Evolutionary conservation across 1,139 yeast species (phyloP).

Genomic region (Arxiozyma telluris): DNA sequence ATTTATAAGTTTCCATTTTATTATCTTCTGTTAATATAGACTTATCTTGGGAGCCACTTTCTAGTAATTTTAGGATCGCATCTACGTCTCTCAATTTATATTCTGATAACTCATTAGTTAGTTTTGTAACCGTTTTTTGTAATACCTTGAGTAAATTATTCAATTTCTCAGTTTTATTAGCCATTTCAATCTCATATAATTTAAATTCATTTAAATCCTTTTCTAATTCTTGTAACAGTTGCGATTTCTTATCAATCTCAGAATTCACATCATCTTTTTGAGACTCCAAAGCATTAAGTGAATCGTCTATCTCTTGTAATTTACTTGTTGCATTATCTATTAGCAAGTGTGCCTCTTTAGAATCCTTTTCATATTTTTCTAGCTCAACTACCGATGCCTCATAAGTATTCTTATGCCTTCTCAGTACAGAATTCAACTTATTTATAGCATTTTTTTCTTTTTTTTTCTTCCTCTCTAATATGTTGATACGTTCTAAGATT

Average conservation of each 20-base stretch:
- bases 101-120: slow-evolving; percentile 34
- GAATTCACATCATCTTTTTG: slow-evolving; percentile 21
- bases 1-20: slow-evolving; percentile 3
- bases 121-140: slow-evolving; percentile 33
- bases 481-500: slow-evolving; percentile 56
- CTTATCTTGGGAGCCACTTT: slow-evolving; percentile 2
- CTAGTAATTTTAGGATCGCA: slow-evolving; percentile 16
- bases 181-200: slow-evolving; percentile 62
- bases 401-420: slow-evolving; percentile 29
- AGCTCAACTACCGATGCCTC: slow-evolving; percentile 25
- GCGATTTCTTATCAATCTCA: slow-evolving; percentile 32
- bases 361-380: slow-evolving; percentile 40
- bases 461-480: slow-evolving; percentile 50
- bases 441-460: slow-evolving; percentile 52
- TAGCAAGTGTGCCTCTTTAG: slow-evolving; percentile 43
- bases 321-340: slow-evolving; percentile 25
- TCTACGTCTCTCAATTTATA: slow-evolving; percentile 46
- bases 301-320: slow-evolving; percentile 31
- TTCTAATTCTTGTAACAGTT: slow-evolving; percentile 42
- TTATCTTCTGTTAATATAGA: background rate
- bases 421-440: slow-evolving; percentile 60
- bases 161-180: slow-evolving; percentile 55
- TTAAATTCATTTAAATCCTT: slow-evolving; percentile 51
- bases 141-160: slow-evolving; percentile 38
- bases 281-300: slow-evolving; percentile 31